phyloP scores from a whole-genome alignment of 129 eudicot genomes.

The Artemisia annua region DNA sequence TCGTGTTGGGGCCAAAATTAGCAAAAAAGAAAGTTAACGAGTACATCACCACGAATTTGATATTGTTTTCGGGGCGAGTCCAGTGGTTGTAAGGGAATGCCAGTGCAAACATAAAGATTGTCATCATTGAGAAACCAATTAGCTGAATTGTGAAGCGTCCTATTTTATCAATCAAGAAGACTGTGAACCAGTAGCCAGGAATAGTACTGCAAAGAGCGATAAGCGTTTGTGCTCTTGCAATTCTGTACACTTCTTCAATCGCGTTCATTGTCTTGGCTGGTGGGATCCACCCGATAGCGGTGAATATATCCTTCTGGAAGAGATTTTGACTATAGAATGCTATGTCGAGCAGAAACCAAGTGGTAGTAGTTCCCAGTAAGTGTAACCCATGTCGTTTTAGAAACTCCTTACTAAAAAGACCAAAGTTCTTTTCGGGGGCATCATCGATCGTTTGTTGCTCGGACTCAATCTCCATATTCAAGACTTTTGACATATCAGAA shows the following conservation, averaged over 20 bases:
- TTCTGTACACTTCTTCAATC: conserved; percentile 39
- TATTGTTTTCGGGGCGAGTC: conserved; percentile 41
- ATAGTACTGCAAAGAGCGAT: conserved; percentile 52
- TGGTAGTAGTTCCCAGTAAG: conserved; percentile 41
- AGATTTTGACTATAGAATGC: conserved; percentile 45
- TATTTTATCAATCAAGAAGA: conserved; percentile 38
- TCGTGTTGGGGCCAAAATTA: conserved; percentile 46
- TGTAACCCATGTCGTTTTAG: conserved; percentile 41
- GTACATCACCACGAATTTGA: conserved; percentile 42
- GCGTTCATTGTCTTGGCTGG: conserved; percentile 50
- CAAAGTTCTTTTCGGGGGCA: neutral
- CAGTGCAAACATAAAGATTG: conserved; percentile 42
- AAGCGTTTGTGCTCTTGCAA: conserved; percentile 45
- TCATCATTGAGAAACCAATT: conserved; percentile 47
- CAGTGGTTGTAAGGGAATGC: conserved; percentile 49
- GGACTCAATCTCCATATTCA: conserved; percentile 31
- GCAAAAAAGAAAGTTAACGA: conserved; percentile 48
- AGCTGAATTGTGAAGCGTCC: conserved; percentile 43
- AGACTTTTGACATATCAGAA: conserved; percentile 39
- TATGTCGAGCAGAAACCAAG: conserved; percentile 45
- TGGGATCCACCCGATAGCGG: conserved; percentile 45
- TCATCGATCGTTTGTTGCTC: conserved; percentile 22
- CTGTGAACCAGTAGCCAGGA: conserved; percentile 53
- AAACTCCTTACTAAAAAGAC: conserved; percentile 35
- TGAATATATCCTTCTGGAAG: conserved; percentile 48